Evolutionary conservation across 768 basidiomycete species (phyloP).

Genomic region (Neoboletus brunneissimus): DNA sequence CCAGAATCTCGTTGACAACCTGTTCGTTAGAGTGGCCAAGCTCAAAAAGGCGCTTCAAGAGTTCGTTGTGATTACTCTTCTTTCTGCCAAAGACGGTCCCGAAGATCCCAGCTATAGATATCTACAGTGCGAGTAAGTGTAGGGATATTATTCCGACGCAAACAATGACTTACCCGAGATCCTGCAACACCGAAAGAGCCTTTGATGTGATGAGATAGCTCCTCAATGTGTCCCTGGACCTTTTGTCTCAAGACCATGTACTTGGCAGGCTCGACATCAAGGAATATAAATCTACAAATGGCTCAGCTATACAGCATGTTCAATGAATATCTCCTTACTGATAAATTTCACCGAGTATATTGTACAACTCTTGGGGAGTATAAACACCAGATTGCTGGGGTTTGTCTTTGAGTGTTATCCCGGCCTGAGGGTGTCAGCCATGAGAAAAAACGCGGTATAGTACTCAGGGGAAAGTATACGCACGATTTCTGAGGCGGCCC

Average conservation of each 20-base stretch:
- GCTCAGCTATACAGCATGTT: background rate
- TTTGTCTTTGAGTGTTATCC: conserved; percentile 65
- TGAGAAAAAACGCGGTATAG: background rate
- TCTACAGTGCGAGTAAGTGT: conserved; percentile 12
- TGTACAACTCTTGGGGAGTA: conserved; percentile 59
- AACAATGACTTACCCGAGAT: conserved; percentile 38
- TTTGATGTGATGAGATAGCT: conserved; percentile 58
- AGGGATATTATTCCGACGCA: background rate
- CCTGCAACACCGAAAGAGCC: conserved; percentile 41
- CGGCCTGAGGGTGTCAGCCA: conserved; percentile 47
- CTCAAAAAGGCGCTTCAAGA: conserved; percentile 56
- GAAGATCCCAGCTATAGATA: conserved; percentile 41
- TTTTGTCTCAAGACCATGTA: conserved; percentile 53
- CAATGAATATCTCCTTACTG: conserved; percentile 37
- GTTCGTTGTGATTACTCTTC: conserved; percentile 40
- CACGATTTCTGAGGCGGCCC: conserved; percentile 70
- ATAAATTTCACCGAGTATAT: conserved; percentile 69
- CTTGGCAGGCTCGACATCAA: conserved; percentile 61
- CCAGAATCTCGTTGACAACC: conserved; percentile 66
- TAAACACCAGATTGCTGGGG: conserved; percentile 53
- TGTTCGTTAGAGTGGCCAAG: conserved; percentile 57
- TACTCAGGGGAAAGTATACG: conserved; percentile 21
- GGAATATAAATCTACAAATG: conserved; percentile 63
- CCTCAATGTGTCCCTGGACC: conserved; percentile 50
- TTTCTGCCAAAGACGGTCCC: conserved; percentile 50